Conservation (phyloP, 2,329 filamentous ascomycete genomes). For the Plectosphaerella plurivora region DNA sequence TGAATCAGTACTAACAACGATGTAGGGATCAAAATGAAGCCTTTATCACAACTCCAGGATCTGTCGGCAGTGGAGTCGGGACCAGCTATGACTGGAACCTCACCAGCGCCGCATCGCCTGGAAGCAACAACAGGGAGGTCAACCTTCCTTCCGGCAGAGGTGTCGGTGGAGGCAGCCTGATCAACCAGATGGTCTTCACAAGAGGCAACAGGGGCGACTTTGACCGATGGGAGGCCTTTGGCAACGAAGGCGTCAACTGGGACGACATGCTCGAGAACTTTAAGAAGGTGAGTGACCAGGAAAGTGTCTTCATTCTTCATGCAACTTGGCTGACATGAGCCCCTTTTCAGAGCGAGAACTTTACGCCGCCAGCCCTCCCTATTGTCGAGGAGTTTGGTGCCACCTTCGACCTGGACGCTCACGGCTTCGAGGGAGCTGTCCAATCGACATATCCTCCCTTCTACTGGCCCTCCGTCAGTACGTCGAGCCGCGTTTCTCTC, state of each 20-base stretch:
- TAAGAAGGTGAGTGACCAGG: neutral
- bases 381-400: conserved; percentile 19
- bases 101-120: conserved; percentile 19
- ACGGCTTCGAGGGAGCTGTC: conserved; percentile 19
- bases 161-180: neutral
- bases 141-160: neutral
- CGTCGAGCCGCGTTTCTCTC: neutral
- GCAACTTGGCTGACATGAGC: no score
- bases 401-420: conserved; percentile 17
- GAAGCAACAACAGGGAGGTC: neutral
- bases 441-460: conserved; percentile 23
- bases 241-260: conserved; percentile 9
- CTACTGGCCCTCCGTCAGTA: conserved; percentile 23
- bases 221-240: neutral
- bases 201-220: neutral
- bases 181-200: neutral
- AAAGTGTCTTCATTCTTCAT: neutral
- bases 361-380: conserved; percentile 17
- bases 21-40: conserved; percentile 4
- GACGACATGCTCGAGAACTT: neutral
- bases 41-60: conserved; percentile 2
- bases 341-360: neutral
- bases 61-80: conserved; percentile 1
- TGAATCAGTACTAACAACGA: neutral
- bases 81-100: conserved; percentile 32